Conservation (phyloP, 2,329 filamentous ascomycete genomes). For the Colletotrichum filicis region DNA sequence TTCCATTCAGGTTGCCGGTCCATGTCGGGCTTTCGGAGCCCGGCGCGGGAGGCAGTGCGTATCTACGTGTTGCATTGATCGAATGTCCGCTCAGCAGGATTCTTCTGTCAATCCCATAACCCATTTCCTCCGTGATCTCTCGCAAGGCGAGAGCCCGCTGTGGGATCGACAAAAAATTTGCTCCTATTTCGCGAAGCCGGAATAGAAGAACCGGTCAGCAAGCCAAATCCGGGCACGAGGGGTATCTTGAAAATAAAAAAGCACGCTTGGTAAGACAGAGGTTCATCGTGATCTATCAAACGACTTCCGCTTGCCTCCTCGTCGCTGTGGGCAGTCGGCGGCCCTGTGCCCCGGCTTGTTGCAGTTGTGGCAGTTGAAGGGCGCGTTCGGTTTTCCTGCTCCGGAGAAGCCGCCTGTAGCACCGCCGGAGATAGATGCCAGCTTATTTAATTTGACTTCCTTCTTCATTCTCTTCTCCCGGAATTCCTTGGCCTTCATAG, state of each 20-base stretch:
- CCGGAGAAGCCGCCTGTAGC: constrained; percentile 26
- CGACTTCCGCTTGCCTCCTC: constrained; percentile 26
- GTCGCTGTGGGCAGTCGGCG: constrained; percentile 61
- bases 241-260: constrained; percentile 25
- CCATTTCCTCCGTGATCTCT: not conserved
- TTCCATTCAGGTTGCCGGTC: constrained; percentile 2
- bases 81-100: not conserved
- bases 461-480: constrained; percentile 72
- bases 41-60: not conserved
- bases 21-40: not conserved
- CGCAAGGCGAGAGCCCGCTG: not conserved
- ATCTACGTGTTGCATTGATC: not conserved
- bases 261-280: not conserved
- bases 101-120: not conserved
- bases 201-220: not conserved
- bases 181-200: not conserved
- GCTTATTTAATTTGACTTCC: constrained; percentile 72
- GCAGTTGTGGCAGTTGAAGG: constrained; percentile 69
- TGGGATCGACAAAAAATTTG: not conserved
- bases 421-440: constrained; percentile 67
- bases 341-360: constrained; percentile 70
- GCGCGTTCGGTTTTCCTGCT: constrained; percentile 23
- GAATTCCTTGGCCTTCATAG: constrained; percentile 59
- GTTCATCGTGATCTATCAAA: constrained; percentile 13
- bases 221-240: not conserved